Evolutionary conservation across 192 early-diverging fungal species (phyloP).

Genomic region (Backusella psychrophila): DNA sequence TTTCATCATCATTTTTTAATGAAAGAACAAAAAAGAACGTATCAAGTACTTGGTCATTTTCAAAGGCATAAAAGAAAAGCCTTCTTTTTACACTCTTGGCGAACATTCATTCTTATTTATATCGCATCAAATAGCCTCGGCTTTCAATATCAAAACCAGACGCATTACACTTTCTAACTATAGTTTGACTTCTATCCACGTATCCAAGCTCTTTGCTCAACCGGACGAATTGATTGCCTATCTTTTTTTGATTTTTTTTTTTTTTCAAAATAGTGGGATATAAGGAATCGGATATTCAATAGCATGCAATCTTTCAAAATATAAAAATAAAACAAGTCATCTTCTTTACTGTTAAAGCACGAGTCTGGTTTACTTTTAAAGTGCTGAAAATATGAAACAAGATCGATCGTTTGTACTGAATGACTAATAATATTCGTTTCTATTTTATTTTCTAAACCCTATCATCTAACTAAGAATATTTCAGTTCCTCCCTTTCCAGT

Average conservation of each 20-base stretch:
- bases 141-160: too few relatives aligned
- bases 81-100: too few relatives aligned
- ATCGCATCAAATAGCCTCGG: too few relatives aligned
- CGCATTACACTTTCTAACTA: too few relatives aligned
- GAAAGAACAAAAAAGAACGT: too few relatives aligned
- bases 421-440: not conserved
- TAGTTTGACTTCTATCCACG: not conserved
- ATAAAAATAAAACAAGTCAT: not conserved
- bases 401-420: not conserved
- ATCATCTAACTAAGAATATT: not conserved
- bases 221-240: not conserved
- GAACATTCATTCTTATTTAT: too few relatives aligned
- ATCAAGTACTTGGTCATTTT: too few relatives aligned
- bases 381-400: not conserved
- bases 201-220: not conserved
- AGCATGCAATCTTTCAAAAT: not conserved
- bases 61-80: too few relatives aligned
- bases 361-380: not conserved
- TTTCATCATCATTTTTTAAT: too few relatives aligned
- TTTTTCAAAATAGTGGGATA: too few relatives aligned
- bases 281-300: not conserved
- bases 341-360: not conserved
- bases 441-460: not conserved
- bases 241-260: too few relatives aligned
- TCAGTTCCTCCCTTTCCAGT: not conserved